A percentile compares a stretch with the other conserved stretches of the same genome.
Conservation (phyloP, 176 grass and related monocot genomes). For the Puya raimondii region DNA sequence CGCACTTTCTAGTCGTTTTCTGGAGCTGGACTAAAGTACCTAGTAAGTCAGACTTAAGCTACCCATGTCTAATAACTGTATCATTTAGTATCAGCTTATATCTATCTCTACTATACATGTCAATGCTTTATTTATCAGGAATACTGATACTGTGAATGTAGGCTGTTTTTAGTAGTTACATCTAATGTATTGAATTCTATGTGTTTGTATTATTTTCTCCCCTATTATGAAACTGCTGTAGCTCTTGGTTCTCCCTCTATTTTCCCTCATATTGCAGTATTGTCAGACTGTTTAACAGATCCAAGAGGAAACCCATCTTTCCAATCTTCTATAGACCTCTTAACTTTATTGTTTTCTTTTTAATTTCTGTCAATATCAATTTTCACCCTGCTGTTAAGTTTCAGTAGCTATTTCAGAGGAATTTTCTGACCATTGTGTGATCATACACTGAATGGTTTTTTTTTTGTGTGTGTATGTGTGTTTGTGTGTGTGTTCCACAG, state of each 20-base stretch:
- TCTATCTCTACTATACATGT: slow-evolving; percentile 22
- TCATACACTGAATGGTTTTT: too few species aligned
- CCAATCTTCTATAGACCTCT: too few species aligned
- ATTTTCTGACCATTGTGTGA: background rate
- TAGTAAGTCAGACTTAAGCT: slow-evolving; percentile 28
- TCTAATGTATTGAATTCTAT: background rate
- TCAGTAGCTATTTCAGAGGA: background rate
- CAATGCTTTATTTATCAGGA: slow-evolving; percentile 23
- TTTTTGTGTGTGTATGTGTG: background rate
- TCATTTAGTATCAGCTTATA: slow-evolving; percentile 40
- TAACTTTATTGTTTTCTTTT: too few species aligned
- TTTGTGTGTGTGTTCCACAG: background rate
- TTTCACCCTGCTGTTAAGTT: background rate
- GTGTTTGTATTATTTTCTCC: background rate
- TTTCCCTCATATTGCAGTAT: background rate
- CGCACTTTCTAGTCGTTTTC: slow-evolving; percentile 24
- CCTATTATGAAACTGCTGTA: slow-evolving; percentile 4
- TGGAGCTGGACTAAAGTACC: slow-evolving; percentile 34
- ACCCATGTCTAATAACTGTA: slow-evolving; percentile 55
- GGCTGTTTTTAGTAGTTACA: slow-evolving; percentile 18
- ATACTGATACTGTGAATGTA: slow-evolving; percentile 64
- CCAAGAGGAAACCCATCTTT: too few species aligned
- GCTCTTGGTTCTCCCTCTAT: slow-evolving; percentile 11
- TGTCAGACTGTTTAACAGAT: too few species aligned
- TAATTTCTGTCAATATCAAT: background rate